Conservation (phyloP, 169 alveolate species). For the Perkinsus chesapeaki region DNA sequence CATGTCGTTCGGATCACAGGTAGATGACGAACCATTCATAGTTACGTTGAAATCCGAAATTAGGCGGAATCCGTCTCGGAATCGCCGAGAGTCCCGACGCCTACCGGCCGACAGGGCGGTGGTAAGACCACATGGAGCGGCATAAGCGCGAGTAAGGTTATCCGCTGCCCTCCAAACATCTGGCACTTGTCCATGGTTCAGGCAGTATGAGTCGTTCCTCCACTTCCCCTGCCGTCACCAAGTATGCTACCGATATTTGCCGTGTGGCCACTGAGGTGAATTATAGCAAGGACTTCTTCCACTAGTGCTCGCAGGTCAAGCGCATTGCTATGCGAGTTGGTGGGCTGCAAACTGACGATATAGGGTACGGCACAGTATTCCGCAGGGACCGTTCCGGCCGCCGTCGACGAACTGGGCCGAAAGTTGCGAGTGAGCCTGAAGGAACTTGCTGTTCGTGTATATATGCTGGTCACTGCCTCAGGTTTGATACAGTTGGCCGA, state of each 20-base stretch:
- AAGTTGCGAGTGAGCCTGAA: neutral
- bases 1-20: neutral
- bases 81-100: neutral
- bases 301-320: neutral
- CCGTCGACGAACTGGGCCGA: neutral
- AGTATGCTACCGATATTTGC: neutral
- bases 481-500: neutral
- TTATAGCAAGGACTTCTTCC: neutral
- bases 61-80: neutral
- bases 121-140: neutral
- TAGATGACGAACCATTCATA: neutral
- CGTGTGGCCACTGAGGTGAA: neutral
- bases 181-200: neutral
- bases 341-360: neutral
- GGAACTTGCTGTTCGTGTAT: neutral
- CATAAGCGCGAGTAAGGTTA: neutral
- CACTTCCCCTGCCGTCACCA: neutral
- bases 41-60: neutral
- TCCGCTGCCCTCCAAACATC: neutral
- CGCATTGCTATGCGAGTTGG: neutral
- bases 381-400: neutral
- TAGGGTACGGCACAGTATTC: neutral
- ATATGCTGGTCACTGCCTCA: neutral
- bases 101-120: neutral
- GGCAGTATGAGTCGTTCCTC: neutral